phyloP scores from a whole-genome alignment of 305 asterid genomes.

The Lippia alba region DNA sequence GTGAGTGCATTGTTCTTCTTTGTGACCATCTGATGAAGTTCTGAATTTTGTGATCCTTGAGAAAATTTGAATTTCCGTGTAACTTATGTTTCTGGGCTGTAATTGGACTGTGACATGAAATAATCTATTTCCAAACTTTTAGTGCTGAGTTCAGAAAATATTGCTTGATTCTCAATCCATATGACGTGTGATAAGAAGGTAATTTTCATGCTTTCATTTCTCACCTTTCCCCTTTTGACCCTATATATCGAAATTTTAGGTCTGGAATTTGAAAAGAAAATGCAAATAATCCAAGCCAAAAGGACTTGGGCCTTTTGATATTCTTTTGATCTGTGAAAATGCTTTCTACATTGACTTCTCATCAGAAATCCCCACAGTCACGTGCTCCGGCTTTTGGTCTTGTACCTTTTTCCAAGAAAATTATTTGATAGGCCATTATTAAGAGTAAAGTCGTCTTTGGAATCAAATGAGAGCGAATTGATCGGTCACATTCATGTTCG shows the following conservation, averaged over 20 bases:
- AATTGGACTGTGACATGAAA: slow-evolving; percentile 19
- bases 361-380: slow-evolving; percentile 30
- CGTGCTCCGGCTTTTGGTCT: slow-evolving; percentile 29
- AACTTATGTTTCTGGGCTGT: slow-evolving; percentile 1
- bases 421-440: neutral
- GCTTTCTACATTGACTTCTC: slow-evolving; percentile 28
- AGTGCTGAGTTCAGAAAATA: neutral
- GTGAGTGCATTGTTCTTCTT: slow-evolving; percentile 19
- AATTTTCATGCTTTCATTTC: no score
- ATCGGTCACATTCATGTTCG: slow-evolving; percentile 3
- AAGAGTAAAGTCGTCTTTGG: slow-evolving; percentile 7
- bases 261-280: no score
- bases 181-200: no score
- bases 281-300: slow-evolving; percentile 8
- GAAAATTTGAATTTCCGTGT: neutral
- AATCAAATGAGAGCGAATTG: neutral
- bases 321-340: neutral
- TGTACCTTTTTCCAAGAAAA: slow-evolving; percentile 20
- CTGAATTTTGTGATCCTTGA: slow-evolving; percentile 13
- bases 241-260: no score
- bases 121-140: slow-evolving; percentile 12
- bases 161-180: neutral
- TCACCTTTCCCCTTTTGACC: no score
- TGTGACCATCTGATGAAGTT: neutral
- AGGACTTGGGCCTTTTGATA: slow-evolving; percentile 9